Conservation (phyloP, 768 basidiomycete genomes). For the Auriculariales sp. region DNA sequence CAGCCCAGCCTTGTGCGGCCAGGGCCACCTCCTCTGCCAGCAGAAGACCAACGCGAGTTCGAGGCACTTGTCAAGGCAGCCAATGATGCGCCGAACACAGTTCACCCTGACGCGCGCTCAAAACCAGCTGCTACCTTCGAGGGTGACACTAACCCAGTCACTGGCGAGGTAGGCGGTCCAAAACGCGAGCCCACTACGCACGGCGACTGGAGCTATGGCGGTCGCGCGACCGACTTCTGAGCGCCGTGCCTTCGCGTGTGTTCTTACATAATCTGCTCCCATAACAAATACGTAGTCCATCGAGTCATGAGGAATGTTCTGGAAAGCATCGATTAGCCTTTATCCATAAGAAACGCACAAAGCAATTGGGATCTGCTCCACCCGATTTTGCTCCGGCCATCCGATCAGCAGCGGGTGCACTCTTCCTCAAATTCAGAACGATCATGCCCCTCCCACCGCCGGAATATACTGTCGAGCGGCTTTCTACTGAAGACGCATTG, state of each 20-base stretch:
- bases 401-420: too few species aligned
- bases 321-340: too few species aligned
- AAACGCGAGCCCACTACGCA: slow-evolving; percentile 76
- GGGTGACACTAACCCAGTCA: slow-evolving; percentile 66
- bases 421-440: neutral
- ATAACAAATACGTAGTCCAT: too few species aligned
- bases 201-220: slow-evolving; percentile 87
- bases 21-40: slow-evolving; percentile 60
- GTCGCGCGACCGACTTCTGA: slow-evolving; percentile 77
- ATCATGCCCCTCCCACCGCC: neutral
- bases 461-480: neutral
- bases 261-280: too few species aligned
- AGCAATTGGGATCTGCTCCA: too few species aligned
- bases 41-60: slow-evolving; percentile 68
- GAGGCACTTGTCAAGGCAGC: slow-evolving; percentile 64
- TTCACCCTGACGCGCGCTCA: slow-evolving; percentile 57
- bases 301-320: too few species aligned
- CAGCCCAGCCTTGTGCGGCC: too few species aligned
- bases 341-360: too few species aligned
- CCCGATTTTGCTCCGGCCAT: too few species aligned
- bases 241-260: too few species aligned
- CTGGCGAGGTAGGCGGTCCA: slow-evolving; percentile 78
- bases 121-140: slow-evolving; percentile 52
- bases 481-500: neutral
- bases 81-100: slow-evolving; percentile 17